Evolutionary conservation across 2,329 filamentous ascomycete species (phyloP).

Genomic region (Botrytis paeoniae): DNA sequence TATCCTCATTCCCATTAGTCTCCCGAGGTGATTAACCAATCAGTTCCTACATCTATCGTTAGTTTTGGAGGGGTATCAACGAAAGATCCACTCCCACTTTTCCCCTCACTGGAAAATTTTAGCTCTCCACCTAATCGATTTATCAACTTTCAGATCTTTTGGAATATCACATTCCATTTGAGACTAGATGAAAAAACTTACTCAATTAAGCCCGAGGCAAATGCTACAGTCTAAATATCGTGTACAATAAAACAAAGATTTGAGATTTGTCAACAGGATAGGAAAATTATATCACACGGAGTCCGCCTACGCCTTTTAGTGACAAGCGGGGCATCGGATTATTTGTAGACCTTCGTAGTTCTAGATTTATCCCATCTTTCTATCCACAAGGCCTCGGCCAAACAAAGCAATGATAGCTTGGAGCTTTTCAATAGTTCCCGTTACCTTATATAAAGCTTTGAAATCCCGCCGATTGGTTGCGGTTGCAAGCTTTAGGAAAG

Average conservation of each 20-base stretch:
- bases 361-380: background rate
- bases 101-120: slow-evolving; percentile 2
- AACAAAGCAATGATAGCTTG: background rate
- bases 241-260: background rate
- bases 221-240: background rate
- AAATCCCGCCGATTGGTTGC: background rate
- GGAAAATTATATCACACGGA: background rate
- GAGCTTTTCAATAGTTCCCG: background rate
- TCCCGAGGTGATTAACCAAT: background rate
- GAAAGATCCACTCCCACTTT: background rate
- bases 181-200: background rate
- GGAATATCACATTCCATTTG: background rate
- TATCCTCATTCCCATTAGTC: background rate
- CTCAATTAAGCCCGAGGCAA: background rate
- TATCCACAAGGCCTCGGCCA: background rate
- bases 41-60: background rate
- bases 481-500: background rate
- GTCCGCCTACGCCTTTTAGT: background rate
- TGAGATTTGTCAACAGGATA: background rate
- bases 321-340: background rate
- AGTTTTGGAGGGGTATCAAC: background rate
- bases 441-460: slow-evolving; percentile 11
- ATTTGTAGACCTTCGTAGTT: background rate
- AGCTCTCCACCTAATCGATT: background rate
- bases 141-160: background rate